Evolutionary conservation across 805 yeast species (phyloP).

Genomic region (Lachancea quebecensis): DNA sequence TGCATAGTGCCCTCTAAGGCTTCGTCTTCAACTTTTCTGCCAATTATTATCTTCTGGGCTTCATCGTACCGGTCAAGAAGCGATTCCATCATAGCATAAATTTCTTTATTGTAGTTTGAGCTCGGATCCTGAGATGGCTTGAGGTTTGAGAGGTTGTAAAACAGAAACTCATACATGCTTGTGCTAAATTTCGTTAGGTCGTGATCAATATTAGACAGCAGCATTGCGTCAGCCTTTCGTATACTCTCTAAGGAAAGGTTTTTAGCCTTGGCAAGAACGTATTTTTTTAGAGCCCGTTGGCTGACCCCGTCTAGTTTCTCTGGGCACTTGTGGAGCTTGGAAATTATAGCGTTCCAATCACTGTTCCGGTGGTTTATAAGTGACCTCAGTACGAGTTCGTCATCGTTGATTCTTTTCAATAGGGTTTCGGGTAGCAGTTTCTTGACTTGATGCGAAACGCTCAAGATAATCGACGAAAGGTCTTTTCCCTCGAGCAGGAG

Average conservation of each 20-base stretch:
- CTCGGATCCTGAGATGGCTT: conserved; percentile 1
- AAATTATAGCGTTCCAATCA: conserved; percentile 26
- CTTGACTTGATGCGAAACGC: conserved; percentile 11
- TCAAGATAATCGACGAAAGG: conserved; percentile 17
- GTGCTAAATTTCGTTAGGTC: conserved; percentile 11
- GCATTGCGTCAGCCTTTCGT: conserved; percentile 22
- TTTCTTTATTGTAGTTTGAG: conserved; percentile 5
- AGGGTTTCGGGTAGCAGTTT: conserved; percentile 18
- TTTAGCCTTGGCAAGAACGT: conserved; percentile 10
- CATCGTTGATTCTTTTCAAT: conserved; percentile 18
- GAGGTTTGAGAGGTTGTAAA: conserved; percentile 16
- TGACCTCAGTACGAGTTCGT: conserved; percentile 17
- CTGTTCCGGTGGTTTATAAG: conserved; percentile 18
- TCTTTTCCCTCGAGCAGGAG: not conserved
- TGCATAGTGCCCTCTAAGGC: not conserved
- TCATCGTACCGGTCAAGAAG: conserved; percentile 18
- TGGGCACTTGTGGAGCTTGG: conserved; percentile 12
- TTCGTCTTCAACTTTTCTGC: not conserved
- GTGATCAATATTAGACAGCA: conserved; percentile 13
- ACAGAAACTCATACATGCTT: conserved; percentile 23
- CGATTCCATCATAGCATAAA: conserved; percentile 16
- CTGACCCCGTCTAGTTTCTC: conserved; percentile 13
- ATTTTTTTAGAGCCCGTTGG: conserved; percentile 6
- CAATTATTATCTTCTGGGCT: not conserved
- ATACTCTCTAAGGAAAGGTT: conserved; percentile 22